Percentiles rank a stretch among this genome's conserved stretches.
These are phyloP conservation scores for Nemania bipapillata DNA, from an alignment of 2,329 filamentous ascomycete species.

Conservation along the genomic window DNA sequence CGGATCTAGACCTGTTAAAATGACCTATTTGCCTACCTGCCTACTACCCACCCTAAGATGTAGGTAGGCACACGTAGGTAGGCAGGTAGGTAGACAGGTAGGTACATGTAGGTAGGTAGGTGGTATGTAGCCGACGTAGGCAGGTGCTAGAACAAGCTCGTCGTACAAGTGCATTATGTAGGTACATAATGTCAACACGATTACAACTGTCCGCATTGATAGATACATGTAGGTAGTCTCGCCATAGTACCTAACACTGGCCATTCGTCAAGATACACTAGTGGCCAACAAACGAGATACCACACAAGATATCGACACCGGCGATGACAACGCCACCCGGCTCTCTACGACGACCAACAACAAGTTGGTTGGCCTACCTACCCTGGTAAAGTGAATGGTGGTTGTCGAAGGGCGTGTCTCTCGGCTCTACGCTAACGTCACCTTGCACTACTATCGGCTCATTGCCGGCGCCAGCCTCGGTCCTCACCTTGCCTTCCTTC, in stretches of 20 bases:
- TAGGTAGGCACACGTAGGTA: no score
- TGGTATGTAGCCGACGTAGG: no score
- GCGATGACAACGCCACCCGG: neutral
- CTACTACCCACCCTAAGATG: no score
- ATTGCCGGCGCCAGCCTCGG: slow-evolving; percentile 5
- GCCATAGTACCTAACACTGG: neutral
- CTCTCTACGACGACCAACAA: no score
- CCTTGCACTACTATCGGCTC: slow-evolving; percentile 11
- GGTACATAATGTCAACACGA: no score
- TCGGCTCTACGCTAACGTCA: neutral
- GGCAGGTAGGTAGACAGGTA: neutral
- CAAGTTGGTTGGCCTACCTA: no score
- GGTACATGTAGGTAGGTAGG: neutral
- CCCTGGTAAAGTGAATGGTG: no score
- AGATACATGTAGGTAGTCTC: neutral
- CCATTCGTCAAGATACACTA: neutral
- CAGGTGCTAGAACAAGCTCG: neutral
- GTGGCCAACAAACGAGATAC: neutral
- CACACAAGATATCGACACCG: neutral
- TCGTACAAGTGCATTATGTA: no score
- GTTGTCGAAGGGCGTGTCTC: no score
- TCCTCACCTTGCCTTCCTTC: neutral
- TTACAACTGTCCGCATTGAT: no score
- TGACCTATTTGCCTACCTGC: no score
- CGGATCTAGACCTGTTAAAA: no score